These are phyloP conservation scores for Fusarium oligoseptatum DNA, from an alignment of 2,329 filamentous ascomycete species.

Conservation along the genomic window DNA sequence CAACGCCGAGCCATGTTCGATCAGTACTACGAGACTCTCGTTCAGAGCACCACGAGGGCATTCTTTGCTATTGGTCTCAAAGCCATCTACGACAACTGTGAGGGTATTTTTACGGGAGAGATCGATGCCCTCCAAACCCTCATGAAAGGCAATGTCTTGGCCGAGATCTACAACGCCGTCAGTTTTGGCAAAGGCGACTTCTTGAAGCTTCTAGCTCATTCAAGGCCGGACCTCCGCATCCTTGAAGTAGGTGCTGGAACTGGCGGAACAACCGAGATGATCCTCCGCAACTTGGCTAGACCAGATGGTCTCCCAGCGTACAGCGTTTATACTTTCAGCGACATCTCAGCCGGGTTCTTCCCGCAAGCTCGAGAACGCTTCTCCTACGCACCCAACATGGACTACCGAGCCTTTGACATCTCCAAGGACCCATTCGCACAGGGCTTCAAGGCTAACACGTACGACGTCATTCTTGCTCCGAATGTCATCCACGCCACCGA, in stretches of 20 bases:
- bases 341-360: constrained; percentile 50
- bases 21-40: neutral
- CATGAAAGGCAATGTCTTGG: constrained; percentile 10
- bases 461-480: constrained; percentile 49
- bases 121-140: constrained; percentile 20
- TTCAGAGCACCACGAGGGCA: neutral
- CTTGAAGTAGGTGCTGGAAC: constrained; percentile 50
- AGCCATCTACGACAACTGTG: constrained; percentile 14
- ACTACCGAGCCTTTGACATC: constrained; percentile 50
- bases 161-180: constrained; percentile 8
- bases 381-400: constrained; percentile 30
- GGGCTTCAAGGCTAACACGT: constrained; percentile 44
- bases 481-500: constrained; percentile 49
- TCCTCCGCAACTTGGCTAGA: constrained; percentile 38
- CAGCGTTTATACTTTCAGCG: constrained; percentile 47
- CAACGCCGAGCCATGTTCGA: neutral
- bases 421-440: constrained; percentile 46
- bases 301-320: constrained; percentile 1
- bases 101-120: constrained; percentile 15
- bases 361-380: constrained; percentile 38
- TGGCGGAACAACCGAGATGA: constrained; percentile 50
- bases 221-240: constrained; percentile 38
- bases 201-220: constrained; percentile 12
- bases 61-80: constrained; percentile 13
- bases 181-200: constrained; percentile 5